phyloP scores from a whole-genome alignment of 768 basidiomycete genomes.

The Gloeostereum incarnatum region DNA sequence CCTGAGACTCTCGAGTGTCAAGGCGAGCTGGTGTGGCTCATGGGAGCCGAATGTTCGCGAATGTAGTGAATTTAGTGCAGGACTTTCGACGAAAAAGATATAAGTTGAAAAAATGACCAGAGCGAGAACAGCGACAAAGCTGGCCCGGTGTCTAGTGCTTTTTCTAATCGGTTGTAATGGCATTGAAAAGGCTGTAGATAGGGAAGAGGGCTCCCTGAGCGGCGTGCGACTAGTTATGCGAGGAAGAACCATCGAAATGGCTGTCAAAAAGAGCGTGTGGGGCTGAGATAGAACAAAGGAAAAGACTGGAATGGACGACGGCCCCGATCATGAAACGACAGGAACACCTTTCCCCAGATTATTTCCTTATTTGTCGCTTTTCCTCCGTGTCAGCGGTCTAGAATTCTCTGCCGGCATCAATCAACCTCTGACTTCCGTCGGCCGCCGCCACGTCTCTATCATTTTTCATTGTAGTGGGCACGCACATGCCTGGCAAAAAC shows the following conservation, averaged over 20 bases:
- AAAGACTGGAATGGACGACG: too few species aligned
- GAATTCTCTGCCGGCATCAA: too few species aligned
- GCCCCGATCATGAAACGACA: too few species aligned
- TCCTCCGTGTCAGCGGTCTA: too few species aligned
- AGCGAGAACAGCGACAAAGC: constrained; percentile 42
- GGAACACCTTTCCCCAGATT: too few species aligned
- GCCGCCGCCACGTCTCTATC: too few species aligned
- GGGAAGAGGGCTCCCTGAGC: constrained; percentile 21
- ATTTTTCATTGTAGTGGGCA: too few species aligned
- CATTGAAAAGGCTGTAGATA: constrained; percentile 7
- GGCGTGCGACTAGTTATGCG: constrained; percentile 22
- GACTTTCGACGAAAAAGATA: constrained; percentile 40
- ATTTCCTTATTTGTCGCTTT: too few species aligned
- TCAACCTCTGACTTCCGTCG: too few species aligned
- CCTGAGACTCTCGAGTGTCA: constrained; percentile 24
- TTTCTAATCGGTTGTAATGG: constrained; percentile 20
- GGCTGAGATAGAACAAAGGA: constrained; percentile 2
- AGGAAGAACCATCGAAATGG: constrained; percentile 14
- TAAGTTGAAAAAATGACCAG: constrained; percentile 45
- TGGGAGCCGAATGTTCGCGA: constrained; percentile 20
- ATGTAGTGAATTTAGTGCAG: constrained; percentile 26
- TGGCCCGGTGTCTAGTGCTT: constrained; percentile 43
- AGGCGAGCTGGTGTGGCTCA: constrained; percentile 22
- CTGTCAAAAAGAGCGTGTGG: constrained; percentile 1
- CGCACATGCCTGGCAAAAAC: too few species aligned